Conservation (phyloP, 2,329 filamentous ascomycete species). For the Nemania abortiva region DNA sequence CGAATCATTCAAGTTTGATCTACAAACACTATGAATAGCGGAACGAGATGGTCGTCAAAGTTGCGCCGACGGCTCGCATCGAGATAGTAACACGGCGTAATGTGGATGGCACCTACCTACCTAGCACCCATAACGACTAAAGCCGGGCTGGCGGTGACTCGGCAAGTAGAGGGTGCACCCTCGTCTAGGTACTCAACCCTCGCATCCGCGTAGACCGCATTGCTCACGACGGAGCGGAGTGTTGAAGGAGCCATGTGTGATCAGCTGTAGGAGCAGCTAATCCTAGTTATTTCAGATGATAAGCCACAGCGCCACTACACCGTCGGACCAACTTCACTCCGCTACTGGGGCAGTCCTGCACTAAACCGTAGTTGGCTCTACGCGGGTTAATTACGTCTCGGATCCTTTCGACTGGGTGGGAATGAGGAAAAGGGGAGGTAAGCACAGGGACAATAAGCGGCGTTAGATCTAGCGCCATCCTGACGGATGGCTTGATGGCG, state of each 20-base stretch:
- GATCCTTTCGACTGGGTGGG: too few species aligned
- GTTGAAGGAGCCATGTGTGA: background rate
- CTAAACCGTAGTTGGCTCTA: background rate
- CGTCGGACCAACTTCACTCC: constrained; percentile 19
- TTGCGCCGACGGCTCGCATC: constrained; percentile 10
- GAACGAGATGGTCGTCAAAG: background rate
- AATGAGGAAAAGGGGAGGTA: too few species aligned
- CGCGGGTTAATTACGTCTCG: too few species aligned
- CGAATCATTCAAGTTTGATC: background rate
- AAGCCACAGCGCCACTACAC: constrained; percentile 2
- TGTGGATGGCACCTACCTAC: background rate
- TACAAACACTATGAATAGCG: background rate
- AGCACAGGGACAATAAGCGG: background rate
- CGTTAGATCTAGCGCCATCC: too few species aligned
- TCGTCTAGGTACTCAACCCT: background rate
- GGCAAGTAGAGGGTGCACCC: constrained; percentile 12
- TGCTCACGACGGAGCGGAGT: background rate
- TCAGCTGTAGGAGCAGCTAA: background rate
- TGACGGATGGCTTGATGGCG: too few species aligned
- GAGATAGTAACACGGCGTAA: constrained; percentile 6
- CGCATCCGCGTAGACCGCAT: constrained; percentile 11
- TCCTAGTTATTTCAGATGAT: background rate
- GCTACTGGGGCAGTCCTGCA: background rate
- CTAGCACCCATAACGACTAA: background rate
- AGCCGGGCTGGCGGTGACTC: background rate